Evolutionary conservation across 2,329 filamentous ascomycete genomes (phyloP).

Genomic region (Fusarium praegraminearum): DNA sequence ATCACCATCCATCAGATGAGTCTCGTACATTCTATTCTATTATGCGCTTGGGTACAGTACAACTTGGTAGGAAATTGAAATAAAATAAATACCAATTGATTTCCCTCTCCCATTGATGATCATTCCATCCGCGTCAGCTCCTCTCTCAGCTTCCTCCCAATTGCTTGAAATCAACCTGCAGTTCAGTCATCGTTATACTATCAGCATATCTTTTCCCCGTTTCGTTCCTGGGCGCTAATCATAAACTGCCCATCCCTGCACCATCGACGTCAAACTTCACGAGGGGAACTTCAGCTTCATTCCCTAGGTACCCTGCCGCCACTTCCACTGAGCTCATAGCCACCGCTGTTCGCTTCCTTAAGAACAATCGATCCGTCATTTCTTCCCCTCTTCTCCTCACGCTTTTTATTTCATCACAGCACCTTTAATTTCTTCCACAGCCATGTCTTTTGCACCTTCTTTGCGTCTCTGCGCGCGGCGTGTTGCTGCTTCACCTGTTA

Average conservation of each 20-base stretch:
- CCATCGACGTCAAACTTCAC: conserved; percentile 36
- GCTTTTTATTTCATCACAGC: neutral
- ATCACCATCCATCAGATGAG: neutral
- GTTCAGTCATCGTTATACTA: conserved; percentile 17
- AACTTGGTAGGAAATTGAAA: neutral
- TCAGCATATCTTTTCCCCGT: conserved; percentile 37
- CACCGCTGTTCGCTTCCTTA: conserved; percentile 23
- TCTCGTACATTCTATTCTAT: conserved; percentile 1
- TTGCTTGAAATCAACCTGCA: neutral
- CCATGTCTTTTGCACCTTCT: conserved; percentile 44
- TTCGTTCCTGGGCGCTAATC: conserved; percentile 33
- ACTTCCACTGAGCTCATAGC: conserved; percentile 22
- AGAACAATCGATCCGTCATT: conserved; percentile 4
- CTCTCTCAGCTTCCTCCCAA: neutral
- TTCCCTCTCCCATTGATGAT: conserved; percentile 1
- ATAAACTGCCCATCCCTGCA: conserved; percentile 31
- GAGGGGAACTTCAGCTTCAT: conserved; percentile 31
- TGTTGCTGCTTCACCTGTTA: conserved; percentile 34
- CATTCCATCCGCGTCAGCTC: conserved; percentile 7
- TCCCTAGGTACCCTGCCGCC: conserved; percentile 24
- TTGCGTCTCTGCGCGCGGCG: conserved; percentile 49
- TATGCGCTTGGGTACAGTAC: neutral
- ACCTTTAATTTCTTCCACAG: conserved; percentile 8
- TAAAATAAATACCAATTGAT: conserved; percentile 13
- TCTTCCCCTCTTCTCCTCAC: neutral